phyloP scores from a whole-genome alignment of 2,329 filamentous ascomycete species.

The Neopestalotiopsis rosae region DNA sequence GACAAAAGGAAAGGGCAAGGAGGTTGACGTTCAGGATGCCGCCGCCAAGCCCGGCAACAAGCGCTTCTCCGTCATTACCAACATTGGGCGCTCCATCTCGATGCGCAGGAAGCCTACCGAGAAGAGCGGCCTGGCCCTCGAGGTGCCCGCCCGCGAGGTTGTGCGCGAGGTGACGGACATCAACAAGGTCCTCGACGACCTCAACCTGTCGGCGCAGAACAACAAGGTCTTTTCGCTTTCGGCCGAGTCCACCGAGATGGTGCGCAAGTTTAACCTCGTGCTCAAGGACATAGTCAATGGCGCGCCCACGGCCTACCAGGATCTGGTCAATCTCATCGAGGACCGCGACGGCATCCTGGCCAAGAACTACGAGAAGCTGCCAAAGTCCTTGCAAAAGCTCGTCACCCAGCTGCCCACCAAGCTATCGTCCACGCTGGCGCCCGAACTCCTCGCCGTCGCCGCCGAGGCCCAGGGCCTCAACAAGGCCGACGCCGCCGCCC shows the following conservation, averaged over 20 bases:
- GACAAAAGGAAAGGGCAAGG: slow-evolving; percentile 36
- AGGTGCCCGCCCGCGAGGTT: slow-evolving; percentile 47
- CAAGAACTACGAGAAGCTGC: slow-evolving; percentile 70
- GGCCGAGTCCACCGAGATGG: slow-evolving; percentile 81
- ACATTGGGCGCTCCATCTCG: slow-evolving; percentile 34
- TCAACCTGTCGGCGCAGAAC: slow-evolving; percentile 83
- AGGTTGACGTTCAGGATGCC: slow-evolving; percentile 29
- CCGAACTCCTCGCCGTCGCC: slow-evolving; percentile 81
- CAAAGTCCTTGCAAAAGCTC: slow-evolving; percentile 81
- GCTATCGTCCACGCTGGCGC: slow-evolving; percentile 75
- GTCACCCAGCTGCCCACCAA: slow-evolving; percentile 85
- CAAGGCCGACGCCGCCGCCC: slow-evolving; percentile 50
- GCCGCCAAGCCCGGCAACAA: slow-evolving; percentile 43
- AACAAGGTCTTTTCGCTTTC: slow-evolving; percentile 86
- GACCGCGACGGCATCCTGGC: slow-evolving; percentile 66
- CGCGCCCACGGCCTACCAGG: slow-evolving; percentile 89
- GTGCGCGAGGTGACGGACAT: slow-evolving; percentile 72
- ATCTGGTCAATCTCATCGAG: slow-evolving; percentile 71
- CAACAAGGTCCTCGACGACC: slow-evolving; percentile 76
- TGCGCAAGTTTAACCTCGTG: slow-evolving; percentile 84
- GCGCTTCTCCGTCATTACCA: slow-evolving; percentile 46
- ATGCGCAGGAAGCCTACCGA: slow-evolving; percentile 30
- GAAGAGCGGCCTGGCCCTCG: slow-evolving; percentile 28
- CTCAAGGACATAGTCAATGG: slow-evolving; percentile 93
- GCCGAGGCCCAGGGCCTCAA: slow-evolving; percentile 75